These are phyloP conservation scores for Zea luxurians DNA, from an alignment of 176 grass and related monocot genomes.

Conservation along the genomic window DNA sequence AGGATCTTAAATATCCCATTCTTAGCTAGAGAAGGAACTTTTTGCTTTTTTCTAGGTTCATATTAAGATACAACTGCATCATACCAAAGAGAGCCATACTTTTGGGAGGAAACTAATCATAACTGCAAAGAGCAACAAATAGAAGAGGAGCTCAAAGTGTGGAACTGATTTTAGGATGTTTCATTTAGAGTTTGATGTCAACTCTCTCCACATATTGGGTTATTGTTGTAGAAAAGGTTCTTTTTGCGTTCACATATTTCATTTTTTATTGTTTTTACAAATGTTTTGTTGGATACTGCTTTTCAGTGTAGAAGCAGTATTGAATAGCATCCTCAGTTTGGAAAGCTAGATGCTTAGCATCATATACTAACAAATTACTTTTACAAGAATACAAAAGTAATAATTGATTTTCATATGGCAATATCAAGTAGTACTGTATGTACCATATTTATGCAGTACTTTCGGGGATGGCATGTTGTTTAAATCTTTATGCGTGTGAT, in stretches of 20 bases:
- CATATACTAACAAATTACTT: not conserved
- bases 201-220: not conserved
- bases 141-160: not conserved
- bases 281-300: not conserved
- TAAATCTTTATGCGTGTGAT: too few species aligned
- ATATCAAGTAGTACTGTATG: not conserved
- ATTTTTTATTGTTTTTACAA: not conserved
- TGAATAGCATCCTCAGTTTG: not conserved
- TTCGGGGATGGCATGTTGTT: too few species aligned
- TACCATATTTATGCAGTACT: not conserved
- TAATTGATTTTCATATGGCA: not conserved
- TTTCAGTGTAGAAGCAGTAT: not conserved
- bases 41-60: not conserved
- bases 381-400: not conserved
- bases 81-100: not conserved
- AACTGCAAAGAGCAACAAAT: not conserved
- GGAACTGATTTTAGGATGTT: constrained; percentile 4
- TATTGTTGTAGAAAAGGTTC: not conserved
- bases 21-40: not conserved
- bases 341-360: not conserved
- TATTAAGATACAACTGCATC: not conserved
- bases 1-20: too few species aligned
- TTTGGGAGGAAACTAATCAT: not conserved
- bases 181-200: not conserved
- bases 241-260: not conserved